A percentile compares a stretch with the other conserved stretches of the same genome.
Conservation (phyloP, 495 filamentous ascomycete species). For the Thermothielavioides terrestris region DNA sequence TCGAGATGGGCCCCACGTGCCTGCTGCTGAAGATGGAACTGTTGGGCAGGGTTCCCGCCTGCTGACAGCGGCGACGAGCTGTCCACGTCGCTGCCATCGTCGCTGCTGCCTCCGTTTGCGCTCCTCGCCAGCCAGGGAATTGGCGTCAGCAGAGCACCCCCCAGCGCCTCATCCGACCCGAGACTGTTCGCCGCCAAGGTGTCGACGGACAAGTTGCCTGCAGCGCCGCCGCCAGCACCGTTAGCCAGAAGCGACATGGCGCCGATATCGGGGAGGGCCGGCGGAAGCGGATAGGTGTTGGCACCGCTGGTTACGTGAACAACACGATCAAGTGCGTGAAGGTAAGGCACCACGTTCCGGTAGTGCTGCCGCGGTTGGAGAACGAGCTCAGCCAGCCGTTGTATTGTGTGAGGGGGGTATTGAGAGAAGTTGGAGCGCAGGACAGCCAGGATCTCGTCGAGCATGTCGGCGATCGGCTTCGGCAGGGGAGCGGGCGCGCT, state of each 20-base stretch:
- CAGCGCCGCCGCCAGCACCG: slow-evolving; percentile 50
- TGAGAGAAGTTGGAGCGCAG: slow-evolving; percentile 58
- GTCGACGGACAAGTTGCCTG: slow-evolving; percentile 28
- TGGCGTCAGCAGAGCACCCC: slow-evolving; percentile 84
- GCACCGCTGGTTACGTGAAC: slow-evolving; percentile 80
- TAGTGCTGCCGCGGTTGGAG: slow-evolving; percentile 71
- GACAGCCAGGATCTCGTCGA: slow-evolving; percentile 58
- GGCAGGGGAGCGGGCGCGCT: slow-evolving; percentile 44
- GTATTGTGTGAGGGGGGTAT: slow-evolving; percentile 84
- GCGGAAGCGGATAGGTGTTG: slow-evolving; percentile 73
- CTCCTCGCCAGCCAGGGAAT: slow-evolving; percentile 70
- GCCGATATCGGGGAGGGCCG: slow-evolving; percentile 45
- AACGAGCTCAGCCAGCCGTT: slow-evolving; percentile 88
- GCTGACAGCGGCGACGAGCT: slow-evolving; percentile 21
- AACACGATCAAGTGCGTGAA: slow-evolving; percentile 85
- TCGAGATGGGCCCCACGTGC: slow-evolving; percentile 33
- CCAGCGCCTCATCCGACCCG: slow-evolving; percentile 80
- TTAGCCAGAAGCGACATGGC: slow-evolving; percentile 41
- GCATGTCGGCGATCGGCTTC: slow-evolving; percentile 51
- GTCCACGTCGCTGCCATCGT: slow-evolving; percentile 19
- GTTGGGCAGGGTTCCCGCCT: slow-evolving; percentile 1
- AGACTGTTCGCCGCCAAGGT: slow-evolving; percentile 31
- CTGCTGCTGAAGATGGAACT: slow-evolving; percentile 9
- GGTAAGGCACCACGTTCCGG: slow-evolving; percentile 66
- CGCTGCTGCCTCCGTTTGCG: slow-evolving; percentile 18